These are phyloP conservation scores for Microbotryomycetes sp. DNA, from an alignment of 1,284 basidiomycete genomes.

Conservation along the genomic window DNA sequence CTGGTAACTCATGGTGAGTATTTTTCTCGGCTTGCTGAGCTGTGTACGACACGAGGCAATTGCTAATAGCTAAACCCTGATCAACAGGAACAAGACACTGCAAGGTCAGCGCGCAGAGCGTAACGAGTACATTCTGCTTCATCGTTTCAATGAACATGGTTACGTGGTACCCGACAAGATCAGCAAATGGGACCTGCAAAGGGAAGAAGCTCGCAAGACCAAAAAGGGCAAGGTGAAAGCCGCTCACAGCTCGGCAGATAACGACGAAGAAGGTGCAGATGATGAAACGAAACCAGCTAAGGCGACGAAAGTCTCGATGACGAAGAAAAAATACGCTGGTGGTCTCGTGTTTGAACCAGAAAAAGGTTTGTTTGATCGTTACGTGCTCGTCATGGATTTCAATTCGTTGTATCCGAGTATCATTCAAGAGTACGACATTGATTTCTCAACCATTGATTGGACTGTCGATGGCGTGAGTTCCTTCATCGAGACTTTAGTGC, in stretches of 20 bases:
- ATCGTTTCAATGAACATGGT: constrained; percentile 94
- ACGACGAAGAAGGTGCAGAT: constrained; percentile 51
- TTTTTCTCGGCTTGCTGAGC: not conserved
- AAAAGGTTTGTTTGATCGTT: constrained; percentile 92
- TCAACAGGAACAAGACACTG: constrained; percentile 77
- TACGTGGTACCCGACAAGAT: constrained; percentile 93
- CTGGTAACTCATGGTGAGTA: constrained; percentile 88
- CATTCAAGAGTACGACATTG: constrained; percentile 99
- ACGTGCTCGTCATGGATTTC: constrained; percentile 99
- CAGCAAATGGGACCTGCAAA: constrained; percentile 63
- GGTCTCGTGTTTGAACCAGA: constrained; percentile 98
- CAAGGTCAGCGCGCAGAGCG: constrained; percentile 87
- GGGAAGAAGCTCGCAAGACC: constrained; percentile 46
- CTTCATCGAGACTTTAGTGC: constrained; percentile 33
- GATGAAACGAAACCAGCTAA: constrained; percentile 33
- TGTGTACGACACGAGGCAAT: not conserved
- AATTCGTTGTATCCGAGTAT: constrained; percentile 98
- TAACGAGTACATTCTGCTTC: constrained; percentile 97
- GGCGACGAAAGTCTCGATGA: constrained; percentile 57
- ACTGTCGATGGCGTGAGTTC: constrained; percentile 56
- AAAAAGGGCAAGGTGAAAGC: constrained; percentile 44
- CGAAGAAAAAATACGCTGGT: constrained; percentile 95
- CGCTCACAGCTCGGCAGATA: constrained; percentile 56
- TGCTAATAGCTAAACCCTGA: too few species aligned
- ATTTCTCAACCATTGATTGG: constrained; percentile 91